These are phyloP conservation scores for Sporobolomyces phaffii DNA, from an alignment of 768 basidiomycete species.

Conservation along the genomic window DNA sequence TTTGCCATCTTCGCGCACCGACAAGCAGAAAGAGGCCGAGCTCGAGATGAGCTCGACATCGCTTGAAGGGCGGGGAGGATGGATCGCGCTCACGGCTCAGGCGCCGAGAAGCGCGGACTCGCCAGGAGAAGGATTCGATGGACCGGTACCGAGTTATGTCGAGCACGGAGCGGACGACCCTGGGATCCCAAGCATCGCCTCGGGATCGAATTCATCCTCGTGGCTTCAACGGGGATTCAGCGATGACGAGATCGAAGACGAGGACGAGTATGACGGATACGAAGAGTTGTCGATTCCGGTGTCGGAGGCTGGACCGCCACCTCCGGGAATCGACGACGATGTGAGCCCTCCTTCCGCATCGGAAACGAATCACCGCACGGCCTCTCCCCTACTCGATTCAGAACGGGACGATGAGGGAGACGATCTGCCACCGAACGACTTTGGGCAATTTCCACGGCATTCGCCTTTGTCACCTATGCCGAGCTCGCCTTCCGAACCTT, in stretches of 20 bases:
- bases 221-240: not conserved
- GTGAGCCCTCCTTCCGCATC: slow-evolving; percentile 28
- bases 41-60: not conserved
- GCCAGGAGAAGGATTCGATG: slow-evolving; percentile 13
- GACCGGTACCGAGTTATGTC: slow-evolving; percentile 32
- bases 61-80: not conserved
- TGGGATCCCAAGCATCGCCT: not conserved
- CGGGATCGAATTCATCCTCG: not conserved
- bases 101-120: not conserved
- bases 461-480: not conserved
- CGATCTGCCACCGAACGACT: not conserved
- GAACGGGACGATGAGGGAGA: not conserved
- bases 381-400: not conserved
- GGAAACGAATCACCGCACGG: not conserved
- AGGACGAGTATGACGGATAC: slow-evolving; percentile 42
- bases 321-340: slow-evolving; percentile 39
- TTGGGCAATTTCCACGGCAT: not conserved
- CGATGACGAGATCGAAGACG: not conserved
- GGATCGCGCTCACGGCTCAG: not conserved
- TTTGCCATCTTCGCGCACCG: not conserved
- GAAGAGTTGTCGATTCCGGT: slow-evolving; percentile 37
- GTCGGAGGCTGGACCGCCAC: slow-evolving; percentile 6
- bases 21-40: slow-evolving; percentile 33
- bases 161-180: slow-evolving; percentile 19
- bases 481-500: not conserved